These are phyloP conservation scores for Yamadazyma laniorum DNA, from an alignment of 805 yeast species.

Conservation along the genomic window DNA sequence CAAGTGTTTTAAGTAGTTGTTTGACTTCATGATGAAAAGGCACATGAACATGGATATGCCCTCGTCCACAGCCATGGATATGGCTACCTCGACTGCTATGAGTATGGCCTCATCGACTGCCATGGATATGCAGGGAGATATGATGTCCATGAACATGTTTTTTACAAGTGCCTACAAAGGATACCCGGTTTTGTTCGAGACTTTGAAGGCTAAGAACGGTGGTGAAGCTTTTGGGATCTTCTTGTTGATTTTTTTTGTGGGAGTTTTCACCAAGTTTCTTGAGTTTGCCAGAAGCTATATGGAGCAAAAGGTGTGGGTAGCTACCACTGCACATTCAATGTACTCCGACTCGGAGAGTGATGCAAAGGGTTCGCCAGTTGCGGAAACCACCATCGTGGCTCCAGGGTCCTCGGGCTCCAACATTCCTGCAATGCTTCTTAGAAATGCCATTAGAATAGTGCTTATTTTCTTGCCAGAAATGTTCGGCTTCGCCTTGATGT, in stretches of 20 bases:
- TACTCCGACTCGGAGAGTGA: constrained; percentile 17
- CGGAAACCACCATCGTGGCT: background rate
- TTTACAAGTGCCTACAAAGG: constrained; percentile 49
- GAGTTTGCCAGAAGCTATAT: constrained; percentile 60
- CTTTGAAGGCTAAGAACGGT: constrained; percentile 49
- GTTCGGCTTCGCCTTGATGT: constrained; percentile 71
- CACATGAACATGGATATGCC: constrained; percentile 4
- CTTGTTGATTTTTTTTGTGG: constrained; percentile 54
- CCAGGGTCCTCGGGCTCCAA: background rate
- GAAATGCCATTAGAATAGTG: constrained; percentile 56
- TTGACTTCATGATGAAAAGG: constrained; percentile 2
- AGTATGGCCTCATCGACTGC: constrained; percentile 12
- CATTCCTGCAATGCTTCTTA: constrained; percentile 14
- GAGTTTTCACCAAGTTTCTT: constrained; percentile 58
- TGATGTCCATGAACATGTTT: constrained; percentile 52
- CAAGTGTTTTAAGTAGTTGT: no score
- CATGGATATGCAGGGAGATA: constrained; percentile 10
- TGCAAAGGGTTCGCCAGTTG: background rate
- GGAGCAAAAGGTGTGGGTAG: constrained; percentile 63
- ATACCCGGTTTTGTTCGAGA: constrained; percentile 64
- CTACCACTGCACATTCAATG: constrained; percentile 24
- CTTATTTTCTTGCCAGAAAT: constrained; percentile 61
- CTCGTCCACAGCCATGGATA: constrained; percentile 3
- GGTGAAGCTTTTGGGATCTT: constrained; percentile 76
- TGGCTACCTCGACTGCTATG: constrained; percentile 9